Evolutionary conservation across 768 basidiomycete genomes (phyloP).

Genomic region (Tylopilus subfusipes): DNA sequence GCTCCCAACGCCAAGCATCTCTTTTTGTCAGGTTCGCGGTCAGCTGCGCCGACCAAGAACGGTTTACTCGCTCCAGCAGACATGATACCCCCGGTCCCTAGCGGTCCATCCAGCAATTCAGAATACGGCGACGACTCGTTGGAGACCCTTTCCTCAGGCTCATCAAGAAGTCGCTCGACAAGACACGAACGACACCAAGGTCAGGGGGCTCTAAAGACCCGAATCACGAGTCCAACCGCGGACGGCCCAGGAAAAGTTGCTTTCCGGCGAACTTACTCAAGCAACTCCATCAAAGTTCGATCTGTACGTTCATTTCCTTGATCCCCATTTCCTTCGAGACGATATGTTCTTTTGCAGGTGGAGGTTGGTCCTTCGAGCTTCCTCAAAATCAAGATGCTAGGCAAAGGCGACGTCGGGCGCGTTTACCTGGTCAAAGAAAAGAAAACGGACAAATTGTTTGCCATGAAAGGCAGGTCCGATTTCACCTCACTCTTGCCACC

Average conservation of each 20-base stretch:
- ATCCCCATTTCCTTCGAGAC: not conserved
- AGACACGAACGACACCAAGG: conserved; percentile 36
- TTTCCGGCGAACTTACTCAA: conserved; percentile 94
- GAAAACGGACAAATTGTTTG: conserved; percentile 93
- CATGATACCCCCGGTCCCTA: conserved; percentile 51
- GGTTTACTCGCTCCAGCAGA: conserved; percentile 74
- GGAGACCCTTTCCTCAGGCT: conserved; percentile 76
- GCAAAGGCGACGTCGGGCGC: conserved; percentile 97
- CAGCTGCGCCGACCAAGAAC: conserved; percentile 64
- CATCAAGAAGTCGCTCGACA: conserved; percentile 55
- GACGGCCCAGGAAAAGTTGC: conserved; percentile 61
- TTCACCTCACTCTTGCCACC: conserved; percentile 1
- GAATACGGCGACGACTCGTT: conserved; percentile 67
- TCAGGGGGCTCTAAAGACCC: conserved; percentile 36
- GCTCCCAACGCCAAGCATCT: conserved; percentile 95
- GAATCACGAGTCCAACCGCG: conserved; percentile 41
- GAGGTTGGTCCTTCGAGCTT: conserved; percentile 95
- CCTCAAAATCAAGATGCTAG: conserved; percentile 95
- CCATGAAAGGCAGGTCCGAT: conserved; percentile 88
- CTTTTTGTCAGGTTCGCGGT: conserved; percentile 61
- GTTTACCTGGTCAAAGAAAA: conserved; percentile 98
- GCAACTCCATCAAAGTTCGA: conserved; percentile 93
- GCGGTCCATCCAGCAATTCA: conserved; percentile 44
- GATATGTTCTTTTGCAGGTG: conserved; percentile 47
- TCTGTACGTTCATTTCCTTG: conserved; percentile 49